These are phyloP conservation scores for Arabidopsis hybrid DNA, from an alignment of 441 rosid genomes.

Conservation along the genomic window DNA sequence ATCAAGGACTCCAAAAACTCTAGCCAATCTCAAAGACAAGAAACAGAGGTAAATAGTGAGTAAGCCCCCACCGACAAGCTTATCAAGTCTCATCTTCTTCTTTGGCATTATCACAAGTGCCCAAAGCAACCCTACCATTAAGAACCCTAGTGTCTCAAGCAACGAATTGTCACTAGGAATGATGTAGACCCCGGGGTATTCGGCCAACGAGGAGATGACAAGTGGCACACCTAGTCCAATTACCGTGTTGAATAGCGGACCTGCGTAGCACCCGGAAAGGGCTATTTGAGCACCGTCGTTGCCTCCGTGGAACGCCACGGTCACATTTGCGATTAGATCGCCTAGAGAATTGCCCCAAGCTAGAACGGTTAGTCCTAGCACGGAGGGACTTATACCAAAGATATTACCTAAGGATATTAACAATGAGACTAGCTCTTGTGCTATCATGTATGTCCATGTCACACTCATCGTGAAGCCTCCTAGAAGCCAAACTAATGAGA, in stretches of 20 bases:
- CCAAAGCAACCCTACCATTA: slow-evolving; percentile 74
- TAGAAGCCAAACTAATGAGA: slow-evolving; percentile 79
- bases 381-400: slow-evolving; percentile 66
- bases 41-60: slow-evolving; percentile 61
- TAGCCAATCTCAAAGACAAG: slow-evolving; percentile 65
- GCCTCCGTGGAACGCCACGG: slow-evolving; percentile 73
- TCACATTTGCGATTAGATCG: slow-evolving; percentile 72
- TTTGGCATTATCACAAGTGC: slow-evolving; percentile 71
- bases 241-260: slow-evolving; percentile 80
- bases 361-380: slow-evolving; percentile 78
- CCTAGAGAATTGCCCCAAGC: slow-evolving; percentile 97
- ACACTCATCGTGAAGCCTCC: slow-evolving; percentile 92
- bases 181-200: slow-evolving; percentile 57
- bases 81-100: slow-evolving; percentile 72
- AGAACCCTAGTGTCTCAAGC: slow-evolving; percentile 73
- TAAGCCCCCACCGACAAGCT: slow-evolving; percentile 71
- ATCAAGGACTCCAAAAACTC: slow-evolving; percentile 53
- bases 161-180: slow-evolving; percentile 63
- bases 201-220: slow-evolving; percentile 58
- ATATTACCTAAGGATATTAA: slow-evolving; percentile 71
- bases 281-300: slow-evolving; percentile 78
- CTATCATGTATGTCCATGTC: slow-evolving; percentile 81
- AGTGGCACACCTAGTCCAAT: slow-evolving; percentile 82
- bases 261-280: slow-evolving; percentile 85
- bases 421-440: slow-evolving; percentile 85